These are phyloP conservation scores for Fusarium keratoplasticum DNA, from an alignment of 2,329 filamentous ascomycete species.

Conservation along the genomic window DNA sequence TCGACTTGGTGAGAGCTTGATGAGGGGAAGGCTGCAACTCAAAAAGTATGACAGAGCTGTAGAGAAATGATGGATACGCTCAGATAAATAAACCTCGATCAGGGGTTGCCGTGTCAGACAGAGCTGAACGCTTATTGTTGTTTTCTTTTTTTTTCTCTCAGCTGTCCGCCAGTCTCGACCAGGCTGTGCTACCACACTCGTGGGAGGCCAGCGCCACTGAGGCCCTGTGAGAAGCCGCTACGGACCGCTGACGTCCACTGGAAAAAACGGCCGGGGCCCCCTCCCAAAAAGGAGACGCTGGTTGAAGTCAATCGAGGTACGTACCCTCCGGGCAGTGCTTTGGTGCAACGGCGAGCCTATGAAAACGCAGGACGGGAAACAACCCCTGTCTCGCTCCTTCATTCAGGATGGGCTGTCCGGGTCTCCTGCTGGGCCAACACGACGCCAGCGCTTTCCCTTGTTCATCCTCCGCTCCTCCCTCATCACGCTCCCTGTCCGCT, in stretches of 20 bases:
- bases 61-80: neutral
- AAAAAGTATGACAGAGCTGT: neutral
- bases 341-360: conserved; percentile 9
- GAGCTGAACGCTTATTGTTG: neutral
- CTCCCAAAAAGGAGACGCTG: conserved; percentile 21
- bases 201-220: conserved; percentile 1
- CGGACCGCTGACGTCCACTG: conserved; percentile 6
- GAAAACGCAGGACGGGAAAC: neutral
- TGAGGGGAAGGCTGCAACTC: neutral
- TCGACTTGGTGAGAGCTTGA: neutral
- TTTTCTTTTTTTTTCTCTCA: neutral
- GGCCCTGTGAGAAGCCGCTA: conserved; percentile 6
- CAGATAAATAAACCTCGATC: conserved; percentile 2
- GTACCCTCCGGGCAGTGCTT: conserved; percentile 15
- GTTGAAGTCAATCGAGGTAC: conserved; percentile 24
- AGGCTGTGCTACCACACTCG: conserved; percentile 1
- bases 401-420: neutral
- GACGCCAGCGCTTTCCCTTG: conserved; percentile 37
- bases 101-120: neutral
- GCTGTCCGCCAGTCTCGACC: neutral
- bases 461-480: conserved; percentile 24
- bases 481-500: neutral
- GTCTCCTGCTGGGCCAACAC: conserved; percentile 38
- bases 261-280: conserved; percentile 18
- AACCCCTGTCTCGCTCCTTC: conserved; percentile 24